Evolutionary conservation across 208 protist genomes (phyloP).

Genomic region (Acanthamoeba triangularis): DNA sequence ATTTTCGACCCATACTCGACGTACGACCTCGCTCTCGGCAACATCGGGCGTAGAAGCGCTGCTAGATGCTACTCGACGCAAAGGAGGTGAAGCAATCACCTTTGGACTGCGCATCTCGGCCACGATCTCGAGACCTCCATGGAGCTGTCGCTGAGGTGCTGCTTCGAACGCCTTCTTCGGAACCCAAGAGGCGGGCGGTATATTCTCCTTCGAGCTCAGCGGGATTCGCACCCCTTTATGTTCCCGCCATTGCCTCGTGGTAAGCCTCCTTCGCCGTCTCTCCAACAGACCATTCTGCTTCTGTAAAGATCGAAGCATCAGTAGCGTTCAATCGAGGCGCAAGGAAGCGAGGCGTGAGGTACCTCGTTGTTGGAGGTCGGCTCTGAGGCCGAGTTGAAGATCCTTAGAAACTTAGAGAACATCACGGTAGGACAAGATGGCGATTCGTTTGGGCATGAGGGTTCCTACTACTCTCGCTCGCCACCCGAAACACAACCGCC

Average conservation of each 20-base stretch:
- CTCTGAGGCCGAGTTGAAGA: not conserved
- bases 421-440: not conserved
- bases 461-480: not conserved
- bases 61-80: not conserved
- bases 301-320: not conserved
- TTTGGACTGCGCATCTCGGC: not conserved
- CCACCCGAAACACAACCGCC: not conserved
- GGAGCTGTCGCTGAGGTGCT: not conserved
- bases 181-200: not conserved
- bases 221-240: not conserved
- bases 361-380: not conserved
- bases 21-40: not conserved
- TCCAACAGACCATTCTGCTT: not conserved
- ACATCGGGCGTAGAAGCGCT: not conserved
- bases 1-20: not conserved
- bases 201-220: not conserved
- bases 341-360: not conserved
- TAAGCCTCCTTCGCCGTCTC: conserved; percentile 4
- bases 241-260: conserved; percentile 14
- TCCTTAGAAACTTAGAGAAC: not conserved
- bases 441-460: not conserved
- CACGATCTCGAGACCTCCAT: not conserved
- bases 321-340: not conserved
- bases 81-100: not conserved
- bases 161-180: not conserved